Base-by-base conservation (phyloP, 108 stramenopile genomes). In the Epithemia pelagica region DNA sequence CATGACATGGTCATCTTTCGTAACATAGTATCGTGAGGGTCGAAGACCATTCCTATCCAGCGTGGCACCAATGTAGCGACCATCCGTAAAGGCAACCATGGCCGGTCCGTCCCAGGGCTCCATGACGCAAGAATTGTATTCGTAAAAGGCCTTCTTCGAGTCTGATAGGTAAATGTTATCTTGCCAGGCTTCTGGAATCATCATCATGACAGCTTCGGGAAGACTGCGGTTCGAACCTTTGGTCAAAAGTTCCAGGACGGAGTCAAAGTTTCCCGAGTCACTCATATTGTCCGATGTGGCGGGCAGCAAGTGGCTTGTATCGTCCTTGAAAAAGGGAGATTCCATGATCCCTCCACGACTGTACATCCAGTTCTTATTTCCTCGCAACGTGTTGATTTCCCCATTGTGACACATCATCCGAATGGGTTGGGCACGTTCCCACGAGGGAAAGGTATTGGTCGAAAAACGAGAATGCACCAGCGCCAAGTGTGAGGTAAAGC, bases 91-190 rank as follows among this genome's bases (percentile, higher is more conserved):
- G 65, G 96, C 96, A 65, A 98, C 95, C 95, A 97, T 96, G 67
- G 98, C 98, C 29, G 98, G 98, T 58, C 98, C 98, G 77, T 98
- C 98, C 98, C 98, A 98, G 26, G 98, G 98, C 84, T 98, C 98
- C 98, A 96, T 97, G 64, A 97, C 76, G 71, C 90, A 92, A 7
- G 92, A 94, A 72, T 98, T 96, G 85, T 96, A 98, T 76, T 98
- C 96, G 77, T 97, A 98, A 69, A 97, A 98, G 27, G 95, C 89
- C 64, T 93, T 93, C 80, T 97, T 96, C 61, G 90, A 69, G 56
- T 92, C 87, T 27, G 90, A 82, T 54, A 98, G 71, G 68, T 89
- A 83, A 69, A 83, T 76, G 73, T 98, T 97, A 69, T 95, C 96
- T 81, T 98, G 96, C 95, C 95, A 91, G 26, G 95, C 95, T 65